Conservation (phyloP, 495 filamentous ascomycete species). For the Aspergillus baeticus region DNA sequence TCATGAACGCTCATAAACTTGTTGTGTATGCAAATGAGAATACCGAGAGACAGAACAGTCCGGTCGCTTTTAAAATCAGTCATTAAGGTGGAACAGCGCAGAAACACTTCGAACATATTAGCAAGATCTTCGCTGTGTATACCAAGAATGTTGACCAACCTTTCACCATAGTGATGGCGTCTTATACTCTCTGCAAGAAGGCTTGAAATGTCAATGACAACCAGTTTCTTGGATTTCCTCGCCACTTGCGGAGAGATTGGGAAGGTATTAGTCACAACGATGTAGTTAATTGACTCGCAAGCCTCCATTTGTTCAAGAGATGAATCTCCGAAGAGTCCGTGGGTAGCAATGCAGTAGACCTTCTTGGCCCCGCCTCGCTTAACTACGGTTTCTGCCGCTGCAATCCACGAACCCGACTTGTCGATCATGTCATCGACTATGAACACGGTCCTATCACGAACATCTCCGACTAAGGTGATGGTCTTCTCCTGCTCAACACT, state of each 20-base stretch:
- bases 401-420: conserved; percentile 94
- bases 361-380: conserved; percentile 88
- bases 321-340: conserved; percentile 88
- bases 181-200: conserved; percentile 89
- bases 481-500: conserved; percentile 81
- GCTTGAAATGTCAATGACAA: conserved; percentile 82
- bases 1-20: conserved; percentile 7
- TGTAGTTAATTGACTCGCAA: conserved; percentile 87
- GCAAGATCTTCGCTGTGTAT: background rate
- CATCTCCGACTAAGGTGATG: conserved; percentile 94
- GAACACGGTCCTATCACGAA: conserved; percentile 80
- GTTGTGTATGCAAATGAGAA: conserved; percentile 1
- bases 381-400: conserved; percentile 95
- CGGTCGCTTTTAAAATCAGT: conserved; percentile 24
- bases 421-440: conserved; percentile 99
- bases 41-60: background rate
- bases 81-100: conserved; percentile 70
- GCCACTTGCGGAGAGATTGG: conserved; percentile 75
- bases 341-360: conserved; percentile 97
- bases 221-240: conserved; percentile 74
- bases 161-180: conserved; percentile 87
- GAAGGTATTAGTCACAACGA: conserved; percentile 96
- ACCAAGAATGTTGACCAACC: conserved; percentile 32
- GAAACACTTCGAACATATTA: conserved; percentile 64
- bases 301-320: conserved; percentile 86